phyloP scores from a whole-genome alignment of 257 asterid genomes.

The Ocimum tenuiflorum region DNA sequence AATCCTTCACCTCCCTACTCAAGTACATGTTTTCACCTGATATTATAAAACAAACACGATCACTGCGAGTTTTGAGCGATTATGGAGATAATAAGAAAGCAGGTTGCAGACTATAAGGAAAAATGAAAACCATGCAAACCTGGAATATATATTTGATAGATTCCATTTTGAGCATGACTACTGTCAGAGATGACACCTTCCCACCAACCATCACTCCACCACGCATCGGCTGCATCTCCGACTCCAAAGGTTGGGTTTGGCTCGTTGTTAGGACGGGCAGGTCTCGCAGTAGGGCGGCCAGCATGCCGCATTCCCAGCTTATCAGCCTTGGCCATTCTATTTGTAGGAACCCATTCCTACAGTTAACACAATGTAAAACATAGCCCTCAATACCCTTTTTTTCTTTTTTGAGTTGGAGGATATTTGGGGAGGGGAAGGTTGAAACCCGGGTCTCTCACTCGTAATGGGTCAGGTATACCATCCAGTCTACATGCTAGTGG shows the following conservation, averaged over 20 bases:
- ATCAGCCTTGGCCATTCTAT: constrained; percentile 70
- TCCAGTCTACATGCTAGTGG: too few relatives aligned
- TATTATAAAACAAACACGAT: background rate
- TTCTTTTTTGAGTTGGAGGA: too few relatives aligned
- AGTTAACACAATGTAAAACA: background rate
- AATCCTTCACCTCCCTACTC: constrained; percentile 38
- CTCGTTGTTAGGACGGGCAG: constrained; percentile 37
- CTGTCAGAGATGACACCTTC: constrained; percentile 65
- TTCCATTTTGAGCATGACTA: constrained; percentile 31
- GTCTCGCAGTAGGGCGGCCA: constrained; percentile 68
- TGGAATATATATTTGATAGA: constrained; percentile 63
- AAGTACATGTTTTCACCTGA: constrained; percentile 76
- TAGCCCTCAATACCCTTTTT: too few relatives aligned
- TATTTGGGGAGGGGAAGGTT: too few relatives aligned
- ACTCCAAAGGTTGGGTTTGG: constrained; percentile 35
- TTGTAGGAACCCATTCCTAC: constrained; percentile 83
- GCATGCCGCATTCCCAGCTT: constrained; percentile 67
- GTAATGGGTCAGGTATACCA: too few relatives aligned
- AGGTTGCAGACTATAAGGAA: background rate
- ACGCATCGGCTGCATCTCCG: constrained; percentile 79
- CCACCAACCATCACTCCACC: constrained; percentile 99
- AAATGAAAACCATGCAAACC: constrained; percentile 31
- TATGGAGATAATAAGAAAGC: too few relatives aligned
- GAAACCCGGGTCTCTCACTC: too few relatives aligned
- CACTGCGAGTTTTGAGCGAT: background rate